Base-by-base conservation (phyloP, 768 basidiomycete species). In the Phaeotremella fagi region DNA sequence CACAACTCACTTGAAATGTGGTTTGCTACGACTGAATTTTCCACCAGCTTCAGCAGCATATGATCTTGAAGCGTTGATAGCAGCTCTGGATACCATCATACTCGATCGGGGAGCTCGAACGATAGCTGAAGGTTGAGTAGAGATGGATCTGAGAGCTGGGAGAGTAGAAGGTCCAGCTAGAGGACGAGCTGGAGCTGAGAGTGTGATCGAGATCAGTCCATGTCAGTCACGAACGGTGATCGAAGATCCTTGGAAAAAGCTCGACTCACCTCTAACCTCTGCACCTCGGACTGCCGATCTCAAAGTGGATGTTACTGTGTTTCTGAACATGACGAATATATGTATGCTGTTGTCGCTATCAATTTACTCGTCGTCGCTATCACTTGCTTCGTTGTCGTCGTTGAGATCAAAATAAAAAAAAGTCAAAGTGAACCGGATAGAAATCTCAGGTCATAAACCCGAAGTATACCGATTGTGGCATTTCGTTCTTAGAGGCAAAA, bases 1-100 rank as follows among this genome's bases (percentile, higher is more conserved):
- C 4, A 14, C 16, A 15, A 65, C 73, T 64, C 50, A 75, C 73
- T 76, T 76, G 75, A 75, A 76, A 59, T 76, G 75, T 4, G 75
- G 73, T 63, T 76, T 76, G 43, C 50, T 56, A 50, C 75, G 59
- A 38, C 60, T 61, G 61, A 74, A 76, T 55, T 65, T 68, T 45
- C 69, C 69, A 48, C 73, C 69, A 5, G 73, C 68, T 46, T 74
- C 73, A 26, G 68, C 66, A 25, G 73, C 73, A 47, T 72, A 72
- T 3, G 55, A 37, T 41, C 66, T 54, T 18, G 50, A 43, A 37
- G 54, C 52, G 18, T 25, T 16, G 11, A 37, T 11, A 25, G 50
- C 38, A 22, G 38, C 38, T 14, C 38, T 18, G 24, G 37, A 18
- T 18, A 31, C 4, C 9, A 53, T 22, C 46, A 59, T 49, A 9